These are phyloP conservation scores for Astrephomene gubernaculifera DNA, from an alignment of 139 green algal genomes.

Conservation along the genomic window DNA sequence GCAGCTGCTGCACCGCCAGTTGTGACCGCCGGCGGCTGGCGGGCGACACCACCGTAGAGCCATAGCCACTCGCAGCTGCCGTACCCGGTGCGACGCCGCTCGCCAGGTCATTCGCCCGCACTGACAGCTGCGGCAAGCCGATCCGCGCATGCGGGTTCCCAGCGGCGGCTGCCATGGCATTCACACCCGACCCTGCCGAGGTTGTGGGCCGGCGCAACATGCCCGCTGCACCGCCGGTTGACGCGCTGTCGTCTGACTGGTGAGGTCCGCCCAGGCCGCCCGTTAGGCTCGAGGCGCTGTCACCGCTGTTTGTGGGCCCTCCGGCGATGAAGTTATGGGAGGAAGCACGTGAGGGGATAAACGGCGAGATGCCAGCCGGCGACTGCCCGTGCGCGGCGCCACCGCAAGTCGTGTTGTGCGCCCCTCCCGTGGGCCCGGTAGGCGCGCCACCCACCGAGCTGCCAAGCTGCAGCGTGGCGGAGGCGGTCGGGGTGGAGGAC, in stretches of 20 bases:
- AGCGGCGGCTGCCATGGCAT: neutral
- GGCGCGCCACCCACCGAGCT: conserved; percentile 18
- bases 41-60: conserved; percentile 31
- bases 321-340: conserved; percentile 31
- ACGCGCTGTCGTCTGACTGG: too few species aligned
- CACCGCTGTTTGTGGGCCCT: neutral
- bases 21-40: neutral
- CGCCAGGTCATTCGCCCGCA: neutral
- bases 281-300: neutral
- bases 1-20: conserved; percentile 1
- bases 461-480: neutral
- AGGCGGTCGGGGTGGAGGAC: neutral
- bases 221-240: too few species aligned
- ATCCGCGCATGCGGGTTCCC: neutral
- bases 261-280: too few species aligned
- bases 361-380: conserved; percentile 7
- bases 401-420: too few species aligned
- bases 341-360: conserved; percentile 15
- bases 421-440: neutral
- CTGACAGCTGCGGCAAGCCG: conserved; percentile 26
- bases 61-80: neutral
- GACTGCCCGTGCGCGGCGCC: neutral
- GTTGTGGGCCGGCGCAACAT: too few species aligned
- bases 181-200: too few species aligned
- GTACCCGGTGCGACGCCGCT: neutral